Conservation (phyloP, 352 stramenopile genomes). For the Pythium grandisporangium region DNA sequence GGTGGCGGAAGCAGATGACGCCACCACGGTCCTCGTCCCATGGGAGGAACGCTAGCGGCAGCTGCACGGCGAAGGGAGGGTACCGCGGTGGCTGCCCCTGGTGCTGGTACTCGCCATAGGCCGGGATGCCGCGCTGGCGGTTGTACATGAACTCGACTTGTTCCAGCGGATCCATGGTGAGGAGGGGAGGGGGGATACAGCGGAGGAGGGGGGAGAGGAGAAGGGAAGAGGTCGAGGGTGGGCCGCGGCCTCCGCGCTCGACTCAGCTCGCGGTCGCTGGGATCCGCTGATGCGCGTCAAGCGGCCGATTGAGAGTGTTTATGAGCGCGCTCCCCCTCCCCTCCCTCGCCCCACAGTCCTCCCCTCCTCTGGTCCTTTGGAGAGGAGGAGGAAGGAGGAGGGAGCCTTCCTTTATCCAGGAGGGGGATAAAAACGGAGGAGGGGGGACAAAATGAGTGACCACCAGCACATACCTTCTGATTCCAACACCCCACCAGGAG, state of each 20-base stretch:
- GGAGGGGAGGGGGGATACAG: neutral
- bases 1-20: conserved; percentile 58
- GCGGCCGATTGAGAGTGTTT: too few relatives aligned
- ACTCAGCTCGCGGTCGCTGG: conserved; percentile 1
- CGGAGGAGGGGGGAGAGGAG: neutral
- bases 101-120: conserved; percentile 46
- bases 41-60: conserved; percentile 54
- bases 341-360: too few relatives aligned
- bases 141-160: conserved; percentile 70
- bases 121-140: conserved; percentile 44
- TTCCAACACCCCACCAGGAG: too few relatives aligned
- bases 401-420: too few relatives aligned
- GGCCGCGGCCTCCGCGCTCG: neutral
- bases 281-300: too few relatives aligned
- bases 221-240: neutral
- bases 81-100: conserved; percentile 63
- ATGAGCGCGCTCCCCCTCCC: too few relatives aligned
- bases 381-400: too few relatives aligned
- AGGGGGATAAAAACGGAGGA: too few relatives aligned
- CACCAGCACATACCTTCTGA: too few relatives aligned
- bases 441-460: too few relatives aligned
- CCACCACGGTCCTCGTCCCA: conserved; percentile 61
- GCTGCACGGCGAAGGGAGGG: conserved; percentile 53
- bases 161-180: conserved; percentile 24
- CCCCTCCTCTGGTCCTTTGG: too few relatives aligned